Base-by-base conservation (phyloP, 2,329 filamentous ascomycete species). In the Basipetospora sp. region DNA sequence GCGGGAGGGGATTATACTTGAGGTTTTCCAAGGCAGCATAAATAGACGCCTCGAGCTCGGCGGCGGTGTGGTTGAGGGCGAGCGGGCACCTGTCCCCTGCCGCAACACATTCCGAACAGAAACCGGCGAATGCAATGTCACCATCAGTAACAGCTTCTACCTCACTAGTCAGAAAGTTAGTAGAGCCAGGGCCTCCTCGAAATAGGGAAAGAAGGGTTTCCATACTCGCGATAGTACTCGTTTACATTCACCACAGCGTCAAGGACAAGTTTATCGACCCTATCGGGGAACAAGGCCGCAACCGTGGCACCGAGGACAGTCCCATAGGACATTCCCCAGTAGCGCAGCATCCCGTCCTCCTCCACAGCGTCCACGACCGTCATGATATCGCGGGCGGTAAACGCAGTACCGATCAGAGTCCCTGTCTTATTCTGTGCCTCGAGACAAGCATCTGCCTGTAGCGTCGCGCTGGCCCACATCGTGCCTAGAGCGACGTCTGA, bases 71-170 rank as follows among this genome's bases (percentile, higher is more conserved):
- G 1, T 53, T 56, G 43, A 58, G 57, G 31, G 18, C 18, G 15
- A 74, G 58, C 1, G 57, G 57, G 39, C 69, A 74, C 6, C 50
- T 57, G 1, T 54, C 42, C 0, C 67, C 67, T 0, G 67, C 67
- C 30, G 58, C 53, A 46, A 65, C 61, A 47, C 74, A 79, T 28
- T 63, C 60, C 14, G 56, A 52, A 45, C 67, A 71, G 41, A 77
- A 75, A 14, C 55, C 62, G 2, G 60, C 51, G 45, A 74, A 61
- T 4, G 69, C 62, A 36, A 62, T 57, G 48, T 77, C 71, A 11
- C 66, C 63, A 45, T 55, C 55, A 5, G 71, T 47, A 36, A 69
- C 19, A 8, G 27, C 10, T 25, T 25, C 22, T 2, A 25, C 3
- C 17, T 39, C 36, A 6, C 36, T 39, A 25, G 22, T 25, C 11